Conservation (phyloP, 2,329 filamentous ascomycete species). For the Ascosphaera apis region DNA sequence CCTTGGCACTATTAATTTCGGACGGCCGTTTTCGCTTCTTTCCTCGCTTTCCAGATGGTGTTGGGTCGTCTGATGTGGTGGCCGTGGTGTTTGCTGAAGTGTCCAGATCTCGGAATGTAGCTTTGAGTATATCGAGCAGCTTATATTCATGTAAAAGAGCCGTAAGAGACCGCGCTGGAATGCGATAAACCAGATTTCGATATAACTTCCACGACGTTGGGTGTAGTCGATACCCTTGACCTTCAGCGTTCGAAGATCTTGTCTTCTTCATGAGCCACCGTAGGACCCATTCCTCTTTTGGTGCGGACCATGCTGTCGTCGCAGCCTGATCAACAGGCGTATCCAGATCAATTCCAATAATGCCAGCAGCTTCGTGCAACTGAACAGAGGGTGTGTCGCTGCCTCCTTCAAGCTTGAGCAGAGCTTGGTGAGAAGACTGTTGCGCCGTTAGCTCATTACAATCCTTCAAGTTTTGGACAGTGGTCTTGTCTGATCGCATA, state of each 20-base stretch:
- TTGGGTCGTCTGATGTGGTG: conserved; percentile 5
- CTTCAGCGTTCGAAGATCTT: conserved; percentile 16
- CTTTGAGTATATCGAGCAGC: conserved; percentile 43
- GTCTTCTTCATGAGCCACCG: conserved; percentile 43
- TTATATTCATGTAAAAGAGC: conserved; percentile 46
- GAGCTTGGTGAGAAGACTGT: conserved; percentile 20
- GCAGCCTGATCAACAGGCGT: conserved; percentile 7
- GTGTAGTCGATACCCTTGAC: conserved; percentile 20
- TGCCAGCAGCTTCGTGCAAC: conserved; percentile 20
- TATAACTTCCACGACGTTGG: conserved; percentile 29
- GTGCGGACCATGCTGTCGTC: conserved; percentile 9
- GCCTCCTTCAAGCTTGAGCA: conserved; percentile 22
- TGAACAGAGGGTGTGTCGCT: conserved; percentile 16
- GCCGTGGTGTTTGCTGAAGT: conserved; percentile 4
- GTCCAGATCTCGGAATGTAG: conserved; percentile 36
- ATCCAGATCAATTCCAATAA: conserved; percentile 18
- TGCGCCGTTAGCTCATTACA: conserved; percentile 10
- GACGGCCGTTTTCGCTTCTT: conserved; percentile 17
- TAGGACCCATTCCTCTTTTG: conserved; percentile 41
- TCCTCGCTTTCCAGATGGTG: conserved; percentile 7
- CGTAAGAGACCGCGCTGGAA: conserved; percentile 46
- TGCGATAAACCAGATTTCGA: conserved; percentile 41
- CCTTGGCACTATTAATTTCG: conserved; percentile 11
- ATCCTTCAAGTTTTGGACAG: too few species aligned
- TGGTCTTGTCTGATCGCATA: too few species aligned